Base-by-base conservation (phyloP, 2,329 filamentous ascomycete genomes). In the Pseudogymnoascus sp. region DNA sequence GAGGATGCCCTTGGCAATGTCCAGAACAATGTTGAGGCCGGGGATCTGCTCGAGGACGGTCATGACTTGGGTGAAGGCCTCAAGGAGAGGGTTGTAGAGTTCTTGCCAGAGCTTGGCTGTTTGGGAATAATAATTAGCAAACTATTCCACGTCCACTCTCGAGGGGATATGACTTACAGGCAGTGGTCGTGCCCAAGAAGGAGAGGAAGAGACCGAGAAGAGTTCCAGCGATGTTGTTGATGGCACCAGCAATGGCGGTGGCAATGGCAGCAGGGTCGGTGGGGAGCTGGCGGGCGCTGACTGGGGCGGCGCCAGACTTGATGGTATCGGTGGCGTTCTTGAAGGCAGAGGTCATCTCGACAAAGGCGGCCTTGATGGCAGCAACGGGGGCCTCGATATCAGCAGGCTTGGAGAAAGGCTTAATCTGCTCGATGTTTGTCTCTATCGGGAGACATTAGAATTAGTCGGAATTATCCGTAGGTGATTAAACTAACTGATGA, bases 21-120 rank as follows among this genome's bases (percentile, higher is more conserved):
- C 43, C n/a, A 50, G 9, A 2, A 50, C 43, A 7, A 50, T n/a
- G 6, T 50, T 30, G 25, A 50, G 25, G 7, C 43, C 43, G 16
- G 43, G 43, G 25, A 50, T 28, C 22, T 2, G 6, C 43, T 50
- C 43, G 8, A 50, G 43, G 14, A n/a, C 11, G 43, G 22, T 50
- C 43, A 50, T 50, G 8, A 50, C 43, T 30, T 11, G 3, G 25
- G 43, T 50, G 43, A 50, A 50, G 6, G 14, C 43, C 43, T 50
- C 25, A 8, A 50, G 25, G n/a, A 50, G 43, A 50, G 43, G 43
- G 43, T 50, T 50, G 43, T 5, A 16, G 43, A 50, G 8, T 16
- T 50, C 43, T 50, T 50, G 43, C 43, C 43, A 50, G 25, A 50
- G 43, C 25, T 50, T 50, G 43, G 14, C 43, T 50, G 25, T 50